These are phyloP conservation scores for Ceratorhiza oryzae-sativae DNA, from an alignment of 1,284 basidiomycete species.

Conservation along the genomic window DNA sequence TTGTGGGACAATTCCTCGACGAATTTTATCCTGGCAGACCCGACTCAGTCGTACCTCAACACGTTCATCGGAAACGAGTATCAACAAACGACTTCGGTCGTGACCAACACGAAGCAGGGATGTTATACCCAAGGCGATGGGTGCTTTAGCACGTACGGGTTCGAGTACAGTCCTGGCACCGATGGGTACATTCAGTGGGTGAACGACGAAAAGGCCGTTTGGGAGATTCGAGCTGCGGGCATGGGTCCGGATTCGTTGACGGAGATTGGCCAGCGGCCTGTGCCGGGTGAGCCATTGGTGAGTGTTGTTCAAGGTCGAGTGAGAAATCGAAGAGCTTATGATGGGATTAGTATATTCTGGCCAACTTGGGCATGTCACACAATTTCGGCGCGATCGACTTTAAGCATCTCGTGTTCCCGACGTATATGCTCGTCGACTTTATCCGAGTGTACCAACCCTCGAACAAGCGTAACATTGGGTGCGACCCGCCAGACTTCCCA, in stretches of 20 bases:
- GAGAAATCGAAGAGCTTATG: background rate
- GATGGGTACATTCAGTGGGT: constrained; percentile 84
- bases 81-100: constrained; percentile 70
- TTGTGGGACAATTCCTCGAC: constrained; percentile 56
- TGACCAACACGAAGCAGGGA: constrained; percentile 56
- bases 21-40: constrained; percentile 57
- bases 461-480: constrained; percentile 75
- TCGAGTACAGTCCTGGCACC: constrained; percentile 66
- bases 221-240: constrained; percentile 77
- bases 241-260: constrained; percentile 70
- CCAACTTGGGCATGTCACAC: constrained; percentile 81
- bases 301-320: constrained; percentile 41
- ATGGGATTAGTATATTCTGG: constrained; percentile 68
- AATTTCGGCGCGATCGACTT: constrained; percentile 79
- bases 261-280: constrained; percentile 73
- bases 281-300: constrained; percentile 87
- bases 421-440: constrained; percentile 76
- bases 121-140: constrained; percentile 55
- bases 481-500: constrained; percentile 80
- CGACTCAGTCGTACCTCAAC: constrained; percentile 57
- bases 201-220: constrained; percentile 66
- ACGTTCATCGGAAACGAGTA: constrained; percentile 55
- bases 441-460: constrained; percentile 83
- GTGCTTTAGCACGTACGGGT: constrained; percentile 65
- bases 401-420: constrained; percentile 55